Percentiles rank a stretch among this genome's conserved stretches.
phyloP scores from a whole-genome alignment of 495 filamentous ascomycete genomes.

The Podospora pseudopauciseta region DNA sequence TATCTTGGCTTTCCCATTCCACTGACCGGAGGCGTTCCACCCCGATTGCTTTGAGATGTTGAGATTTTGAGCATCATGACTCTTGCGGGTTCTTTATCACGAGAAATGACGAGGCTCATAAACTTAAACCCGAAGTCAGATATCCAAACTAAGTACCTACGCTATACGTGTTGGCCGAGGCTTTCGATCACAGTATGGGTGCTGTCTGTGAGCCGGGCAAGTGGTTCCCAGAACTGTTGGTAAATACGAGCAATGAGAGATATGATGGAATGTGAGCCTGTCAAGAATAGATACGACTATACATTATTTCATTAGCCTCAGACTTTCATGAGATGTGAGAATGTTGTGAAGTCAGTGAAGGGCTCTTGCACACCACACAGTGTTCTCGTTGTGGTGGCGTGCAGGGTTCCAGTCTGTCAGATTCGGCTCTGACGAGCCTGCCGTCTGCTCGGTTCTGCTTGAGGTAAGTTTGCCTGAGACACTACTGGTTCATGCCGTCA shows the following conservation, averaged over 20 bases:
- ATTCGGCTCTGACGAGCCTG: background rate
- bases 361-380: background rate
- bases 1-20: background rate
- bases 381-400: background rate
- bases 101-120: background rate
- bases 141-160: too few species aligned
- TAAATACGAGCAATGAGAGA: background rate
- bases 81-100: background rate
- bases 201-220: too few species aligned
- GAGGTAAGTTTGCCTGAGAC: too few species aligned
- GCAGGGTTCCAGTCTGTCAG: background rate
- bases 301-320: too few species aligned
- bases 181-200: background rate
- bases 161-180: background rate
- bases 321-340: background rate
- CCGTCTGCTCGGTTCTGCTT: background rate
- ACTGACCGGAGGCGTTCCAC: background rate
- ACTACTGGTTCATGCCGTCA: too few species aligned
- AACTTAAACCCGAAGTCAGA: background rate
- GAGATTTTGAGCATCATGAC: background rate
- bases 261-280: background rate
- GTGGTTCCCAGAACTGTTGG: too few species aligned
- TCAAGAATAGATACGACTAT: background rate
- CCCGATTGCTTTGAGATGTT: background rate
- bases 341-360: background rate